Base-by-base conservation (phyloP, 2,329 filamentous ascomycete genomes). In the Fulvia fulva region DNA sequence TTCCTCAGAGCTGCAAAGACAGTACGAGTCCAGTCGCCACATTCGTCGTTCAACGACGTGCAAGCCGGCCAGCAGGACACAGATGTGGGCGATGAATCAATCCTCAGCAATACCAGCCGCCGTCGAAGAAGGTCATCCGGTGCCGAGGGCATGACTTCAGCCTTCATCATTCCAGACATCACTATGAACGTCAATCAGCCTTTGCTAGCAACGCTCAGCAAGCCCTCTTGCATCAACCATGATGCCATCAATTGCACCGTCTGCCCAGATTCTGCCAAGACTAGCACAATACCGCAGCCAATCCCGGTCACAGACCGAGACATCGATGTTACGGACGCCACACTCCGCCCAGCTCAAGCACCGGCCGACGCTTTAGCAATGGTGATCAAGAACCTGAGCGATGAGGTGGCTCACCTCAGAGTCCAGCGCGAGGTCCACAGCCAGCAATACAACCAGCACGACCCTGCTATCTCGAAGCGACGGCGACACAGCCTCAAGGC, bases 351-450 rank as follows among this genome's bases (percentile, higher is more conserved):
- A 1, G 68, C 87, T 1, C 87, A 90, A 68, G 77, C 84, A 1
- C 90, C 90, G 0, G 85, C 83, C 4, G 75, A 87, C 45, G 90
- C 91, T 9, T 83, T 96, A 23, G 88, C 89, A 7, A 84, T 87
- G n/a, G 89, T 96, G 22, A 87, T 96, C 71, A 94, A 95, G 74
- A 83, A 86, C 7, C 78, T 95, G 3, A 81, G 90, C 65, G 90
- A 95, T 70, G 91, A 96, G 72, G 82, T 92, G 46, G 81, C 82
- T 12, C 89, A 95, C 70, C 76, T 95, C 54, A 88, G 89, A 73
- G 80, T 88, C 64, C 81, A 87, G 67, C 81, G 91, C n/a, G 77
- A 81, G 0, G 63, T 80, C 32, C 81, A 84, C 58, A 83, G 88
- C 66, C 78, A 78, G 2, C 75, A 81, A 37, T 90, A 91, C 73